These are phyloP conservation scores for Agrocybe praecox DNA, from an alignment of 768 basidiomycete species.

Conservation along the genomic window DNA sequence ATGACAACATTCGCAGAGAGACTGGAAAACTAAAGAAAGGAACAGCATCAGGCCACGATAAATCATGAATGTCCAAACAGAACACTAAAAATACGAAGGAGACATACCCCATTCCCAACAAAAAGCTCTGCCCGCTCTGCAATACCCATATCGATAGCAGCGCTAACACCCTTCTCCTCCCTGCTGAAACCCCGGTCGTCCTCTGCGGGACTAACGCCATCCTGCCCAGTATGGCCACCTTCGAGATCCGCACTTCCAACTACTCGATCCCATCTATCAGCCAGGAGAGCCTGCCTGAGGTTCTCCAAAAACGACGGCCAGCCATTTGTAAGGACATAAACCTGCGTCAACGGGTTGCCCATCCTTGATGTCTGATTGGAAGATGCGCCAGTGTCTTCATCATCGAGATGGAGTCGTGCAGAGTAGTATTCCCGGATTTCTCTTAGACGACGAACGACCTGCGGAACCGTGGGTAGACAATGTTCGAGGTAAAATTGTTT, in stretches of 20 bases:
- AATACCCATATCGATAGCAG: constrained; percentile 64
- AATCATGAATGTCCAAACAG: too few relatives aligned
- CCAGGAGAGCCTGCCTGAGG: constrained; percentile 34
- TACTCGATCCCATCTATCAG: constrained; percentile 55
- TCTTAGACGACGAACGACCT: constrained; percentile 42
- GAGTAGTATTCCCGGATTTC: constrained; percentile 34
- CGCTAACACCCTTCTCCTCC: constrained; percentile 48
- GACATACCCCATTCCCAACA: constrained; percentile 58
- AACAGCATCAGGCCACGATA: too few relatives aligned
- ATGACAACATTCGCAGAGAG: constrained; percentile 52
- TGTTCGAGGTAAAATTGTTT: constrained; percentile 39
- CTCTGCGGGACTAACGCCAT: not conserved
- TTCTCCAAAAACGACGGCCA: constrained; percentile 44
- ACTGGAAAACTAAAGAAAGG: constrained; percentile 43
- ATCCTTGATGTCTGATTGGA: not conserved
- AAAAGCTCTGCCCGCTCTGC: constrained; percentile 61
- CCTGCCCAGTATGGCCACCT: constrained; percentile 6
- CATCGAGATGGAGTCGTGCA: not conserved
- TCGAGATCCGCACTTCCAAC: constrained; percentile 39
- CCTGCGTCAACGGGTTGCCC: constrained; percentile 19
- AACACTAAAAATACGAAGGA: constrained; percentile 34
- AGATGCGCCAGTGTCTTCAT: not conserved
- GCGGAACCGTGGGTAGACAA: constrained; percentile 43
- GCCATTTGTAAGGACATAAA: constrained; percentile 56
- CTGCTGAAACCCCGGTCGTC: constrained; percentile 24